These are phyloP conservation scores for Cladophialophora yegresii DNA, from an alignment of 2,329 filamentous ascomycete genomes.

Conservation along the genomic window DNA sequence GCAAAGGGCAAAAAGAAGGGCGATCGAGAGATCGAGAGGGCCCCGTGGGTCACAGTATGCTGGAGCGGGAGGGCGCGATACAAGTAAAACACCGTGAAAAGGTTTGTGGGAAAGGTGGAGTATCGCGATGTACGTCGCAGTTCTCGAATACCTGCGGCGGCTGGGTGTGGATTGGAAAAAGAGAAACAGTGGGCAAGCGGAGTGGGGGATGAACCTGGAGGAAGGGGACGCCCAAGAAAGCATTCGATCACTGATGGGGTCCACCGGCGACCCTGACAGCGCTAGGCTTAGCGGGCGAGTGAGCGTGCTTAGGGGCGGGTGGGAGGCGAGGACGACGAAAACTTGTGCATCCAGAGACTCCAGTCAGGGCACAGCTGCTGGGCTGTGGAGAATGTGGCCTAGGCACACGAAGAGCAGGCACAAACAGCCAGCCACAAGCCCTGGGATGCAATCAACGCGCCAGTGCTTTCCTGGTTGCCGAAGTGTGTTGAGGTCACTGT, in stretches of 20 bases:
- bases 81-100: background rate
- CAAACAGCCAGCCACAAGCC: background rate
- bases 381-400: background rate
- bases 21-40: slow-evolving; percentile 15
- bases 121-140: slow-evolving; percentile 10
- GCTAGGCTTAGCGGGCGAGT: slow-evolving; percentile 6
- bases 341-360: background rate
- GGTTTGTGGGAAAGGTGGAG: background rate
- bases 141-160: background rate
- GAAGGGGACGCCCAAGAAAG: background rate
- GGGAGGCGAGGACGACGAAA: slow-evolving; percentile 20
- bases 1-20: slow-evolving; percentile 6
- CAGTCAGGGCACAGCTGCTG: background rate
- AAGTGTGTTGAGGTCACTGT: background rate
- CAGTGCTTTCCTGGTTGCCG: background rate
- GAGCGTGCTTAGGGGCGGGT: slow-evolving; percentile 12
- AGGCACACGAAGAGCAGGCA: background rate
- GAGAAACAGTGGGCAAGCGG: slow-evolving; percentile 7
- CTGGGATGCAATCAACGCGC: background rate
- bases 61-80: background rate
- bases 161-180: slow-evolving; percentile 14
- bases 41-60: slow-evolving; percentile 2
- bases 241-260: slow-evolving; percentile 9
- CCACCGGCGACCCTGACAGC: slow-evolving; percentile 7
- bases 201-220: slow-evolving; percentile 20